Conservation (phyloP, 495 filamentous ascomycete genomes). For the Entonaema liquescens region DNA sequence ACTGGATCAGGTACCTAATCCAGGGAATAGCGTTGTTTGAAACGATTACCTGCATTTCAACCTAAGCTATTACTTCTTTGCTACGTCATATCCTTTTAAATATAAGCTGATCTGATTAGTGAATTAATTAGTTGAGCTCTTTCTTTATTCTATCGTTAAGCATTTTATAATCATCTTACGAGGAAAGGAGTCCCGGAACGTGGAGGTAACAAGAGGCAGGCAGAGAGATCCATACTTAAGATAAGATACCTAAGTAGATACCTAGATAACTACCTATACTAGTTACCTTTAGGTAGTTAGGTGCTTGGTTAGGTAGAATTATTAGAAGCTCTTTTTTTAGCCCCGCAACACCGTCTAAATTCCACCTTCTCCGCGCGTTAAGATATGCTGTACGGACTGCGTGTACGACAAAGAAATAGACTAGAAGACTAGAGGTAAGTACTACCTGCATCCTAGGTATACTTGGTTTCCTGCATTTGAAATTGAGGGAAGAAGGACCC, state of each 20-base stretch:
- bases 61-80: background rate
- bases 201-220: background rate
- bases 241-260: background rate
- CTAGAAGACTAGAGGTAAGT: background rate
- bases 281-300: background rate
- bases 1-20: background rate
- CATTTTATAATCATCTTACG: background rate
- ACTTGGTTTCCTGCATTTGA: constrained; percentile 21
- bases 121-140: background rate
- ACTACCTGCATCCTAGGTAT: background rate
- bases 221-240: background rate
- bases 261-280: background rate
- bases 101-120: background rate
- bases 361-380: background rate
- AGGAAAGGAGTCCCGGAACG: background rate
- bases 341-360: background rate
- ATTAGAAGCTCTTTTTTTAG: background rate
- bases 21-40: background rate
- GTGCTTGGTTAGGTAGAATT: background rate
- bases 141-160: background rate
- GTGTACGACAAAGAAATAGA: constrained; percentile 22
- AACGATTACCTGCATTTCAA: background rate
- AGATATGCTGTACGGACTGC: background rate
- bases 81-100: background rate
- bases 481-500: constrained; percentile 13